Conservation (phyloP, 306 rosid genomes). For the Cyclanthera cordifolia region DNA sequence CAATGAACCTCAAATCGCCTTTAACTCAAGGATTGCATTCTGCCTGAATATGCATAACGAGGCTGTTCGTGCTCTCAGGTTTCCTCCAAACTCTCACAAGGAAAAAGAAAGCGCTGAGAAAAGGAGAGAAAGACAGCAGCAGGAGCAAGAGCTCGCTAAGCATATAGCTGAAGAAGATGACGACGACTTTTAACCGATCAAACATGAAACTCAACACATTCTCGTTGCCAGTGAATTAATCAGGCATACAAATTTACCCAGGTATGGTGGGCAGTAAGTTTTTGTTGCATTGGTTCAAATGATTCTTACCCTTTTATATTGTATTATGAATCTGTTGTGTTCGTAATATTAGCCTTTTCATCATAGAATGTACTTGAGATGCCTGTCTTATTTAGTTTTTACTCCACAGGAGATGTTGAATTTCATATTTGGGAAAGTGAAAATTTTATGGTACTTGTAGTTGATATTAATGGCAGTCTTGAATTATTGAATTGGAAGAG, state of each 20-base stretch:
- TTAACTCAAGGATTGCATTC: constrained; percentile 86
- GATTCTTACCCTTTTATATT: not conserved
- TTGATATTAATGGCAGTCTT: not conserved
- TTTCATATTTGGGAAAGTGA: not conserved
- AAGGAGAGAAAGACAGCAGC: constrained; percentile 44
- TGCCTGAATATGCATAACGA: constrained; percentile 94
- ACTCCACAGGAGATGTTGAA: not conserved
- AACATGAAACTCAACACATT: not conserved
- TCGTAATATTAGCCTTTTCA: not conserved
- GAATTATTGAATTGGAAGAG: too few species aligned
- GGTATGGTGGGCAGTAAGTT: not conserved
- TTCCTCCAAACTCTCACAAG: constrained; percentile 41
- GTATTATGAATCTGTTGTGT: not conserved
- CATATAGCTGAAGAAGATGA: constrained; percentile 47
- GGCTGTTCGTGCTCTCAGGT: constrained; percentile 65
- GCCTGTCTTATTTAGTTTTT: not conserved
- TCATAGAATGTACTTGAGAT: not conserved
- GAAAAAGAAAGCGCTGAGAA: constrained; percentile 48
- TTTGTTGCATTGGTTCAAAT: not conserved
- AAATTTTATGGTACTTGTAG: not conserved
- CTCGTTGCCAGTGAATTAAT: not conserved
- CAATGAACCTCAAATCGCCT: constrained; percentile 82
- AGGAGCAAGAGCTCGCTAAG: constrained; percentile 47
- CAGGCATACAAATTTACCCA: not conserved
- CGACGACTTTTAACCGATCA: constrained; percentile 26